Conservation (phyloP, 1,139 yeast species). For the Pichia sp. region DNA sequence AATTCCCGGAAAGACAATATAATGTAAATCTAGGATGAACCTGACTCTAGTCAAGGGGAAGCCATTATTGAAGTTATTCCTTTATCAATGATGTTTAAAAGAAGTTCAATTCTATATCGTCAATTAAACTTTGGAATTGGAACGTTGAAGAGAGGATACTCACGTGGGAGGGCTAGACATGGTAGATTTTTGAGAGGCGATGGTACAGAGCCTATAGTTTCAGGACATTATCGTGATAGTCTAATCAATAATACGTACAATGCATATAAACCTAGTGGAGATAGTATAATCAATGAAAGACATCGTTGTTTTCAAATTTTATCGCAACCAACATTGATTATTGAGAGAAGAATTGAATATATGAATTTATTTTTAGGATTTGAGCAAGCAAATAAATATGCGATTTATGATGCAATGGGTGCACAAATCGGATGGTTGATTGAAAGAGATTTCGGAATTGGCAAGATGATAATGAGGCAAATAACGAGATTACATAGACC, state of each 20-base stretch:
- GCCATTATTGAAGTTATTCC: too few species aligned
- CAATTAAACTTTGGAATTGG: too few species aligned
- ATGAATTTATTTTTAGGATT: constrained; percentile 83
- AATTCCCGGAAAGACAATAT: too few species aligned
- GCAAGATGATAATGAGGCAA: constrained; percentile 70
- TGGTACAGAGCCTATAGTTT: not conserved
- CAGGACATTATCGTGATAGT: not conserved
- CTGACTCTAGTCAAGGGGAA: too few species aligned
- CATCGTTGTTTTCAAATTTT: constrained; percentile 36
- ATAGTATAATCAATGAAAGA: constrained; percentile 6
- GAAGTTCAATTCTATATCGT: not conserved
- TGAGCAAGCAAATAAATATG: constrained; percentile 82
- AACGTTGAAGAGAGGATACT: not conserved
- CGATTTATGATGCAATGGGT: constrained; percentile 67
- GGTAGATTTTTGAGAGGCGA: not conserved
- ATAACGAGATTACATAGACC: constrained; percentile 80
- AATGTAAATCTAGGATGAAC: too few species aligned
- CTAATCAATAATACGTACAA: not conserved
- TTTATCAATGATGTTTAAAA: not conserved
- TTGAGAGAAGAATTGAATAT: constrained; percentile 81
- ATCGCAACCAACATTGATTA: constrained; percentile 69
- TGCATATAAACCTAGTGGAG: not conserved
- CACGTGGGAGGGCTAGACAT: not conserved
- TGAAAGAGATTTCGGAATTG: constrained; percentile 69
- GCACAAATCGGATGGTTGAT: constrained; percentile 70